These are phyloP conservation scores for Tephrocybe sp. DNA, from an alignment of 768 basidiomycete species.

Conservation along the genomic window DNA sequence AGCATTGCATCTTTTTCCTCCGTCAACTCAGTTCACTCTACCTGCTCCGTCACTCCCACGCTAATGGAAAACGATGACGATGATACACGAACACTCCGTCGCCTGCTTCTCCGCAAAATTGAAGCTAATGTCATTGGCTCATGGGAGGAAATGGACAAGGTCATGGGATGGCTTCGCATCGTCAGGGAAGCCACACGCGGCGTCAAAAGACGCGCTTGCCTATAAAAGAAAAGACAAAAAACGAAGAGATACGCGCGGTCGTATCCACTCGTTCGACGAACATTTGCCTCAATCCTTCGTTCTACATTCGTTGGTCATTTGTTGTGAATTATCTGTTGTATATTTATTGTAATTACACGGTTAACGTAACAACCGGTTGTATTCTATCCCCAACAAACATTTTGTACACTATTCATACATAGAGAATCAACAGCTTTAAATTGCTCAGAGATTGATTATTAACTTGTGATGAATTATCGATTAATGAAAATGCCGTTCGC, in stretches of 20 bases:
- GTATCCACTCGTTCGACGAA: slow-evolving; percentile 4
- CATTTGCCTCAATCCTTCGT: background rate
- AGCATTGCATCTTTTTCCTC: slow-evolving; percentile 42
- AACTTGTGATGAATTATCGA: background rate
- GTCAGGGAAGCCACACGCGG: slow-evolving; percentile 63
- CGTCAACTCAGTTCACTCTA: slow-evolving; percentile 37
- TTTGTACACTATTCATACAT: slow-evolving; percentile 14
- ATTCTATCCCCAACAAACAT: slow-evolving; percentile 12
- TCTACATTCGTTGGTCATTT: slow-evolving; percentile 1
- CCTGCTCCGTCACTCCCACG: slow-evolving; percentile 47
- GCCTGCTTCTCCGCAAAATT: slow-evolving; percentile 65
- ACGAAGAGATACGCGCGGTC: slow-evolving; percentile 3
- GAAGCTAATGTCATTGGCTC: slow-evolving; percentile 53
- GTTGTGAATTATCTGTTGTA: slow-evolving; percentile 24
- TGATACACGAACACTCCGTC: slow-evolving; percentile 58
- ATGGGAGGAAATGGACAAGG: slow-evolving; percentile 62
- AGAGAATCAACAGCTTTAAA: slow-evolving; percentile 8
- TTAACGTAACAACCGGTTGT: slow-evolving; percentile 17
- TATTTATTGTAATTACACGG: slow-evolving; percentile 25
- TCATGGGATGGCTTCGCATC: slow-evolving; percentile 56
- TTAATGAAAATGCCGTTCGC: background rate
- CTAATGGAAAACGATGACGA: slow-evolving; percentile 58
- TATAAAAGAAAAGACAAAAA: slow-evolving; percentile 23
- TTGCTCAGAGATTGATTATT: background rate
- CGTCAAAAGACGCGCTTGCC: slow-evolving; percentile 47